phyloP scores from a whole-genome alignment of 2,329 filamentous ascomycete species.

The Fonsecaea pedrosoi region DNA sequence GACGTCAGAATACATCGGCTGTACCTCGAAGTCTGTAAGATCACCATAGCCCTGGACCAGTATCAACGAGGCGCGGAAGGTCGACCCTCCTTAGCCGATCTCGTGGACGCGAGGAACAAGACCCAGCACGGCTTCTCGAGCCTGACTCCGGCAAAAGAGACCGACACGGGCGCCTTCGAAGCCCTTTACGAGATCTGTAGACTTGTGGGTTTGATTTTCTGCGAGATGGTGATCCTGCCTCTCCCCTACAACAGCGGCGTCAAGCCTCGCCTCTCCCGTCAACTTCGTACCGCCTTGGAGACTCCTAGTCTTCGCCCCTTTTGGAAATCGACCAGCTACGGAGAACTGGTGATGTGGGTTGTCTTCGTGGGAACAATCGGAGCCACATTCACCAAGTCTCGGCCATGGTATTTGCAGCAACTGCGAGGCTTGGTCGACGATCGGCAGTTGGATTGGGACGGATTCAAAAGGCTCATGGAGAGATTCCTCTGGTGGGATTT shows the following conservation, averaged over 20 bases:
- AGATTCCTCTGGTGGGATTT: constrained; percentile 16
- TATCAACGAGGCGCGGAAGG: constrained; percentile 3
- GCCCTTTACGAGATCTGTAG: constrained; percentile 1
- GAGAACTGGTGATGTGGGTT: not conserved
- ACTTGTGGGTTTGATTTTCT: constrained; percentile 5
- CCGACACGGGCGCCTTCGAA: not conserved
- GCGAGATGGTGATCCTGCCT: constrained; percentile 7
- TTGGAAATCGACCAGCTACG: not conserved
- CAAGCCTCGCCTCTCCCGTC: constrained; percentile 6
- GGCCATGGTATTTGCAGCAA: constrained; percentile 6
- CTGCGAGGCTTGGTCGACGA: not conserved
- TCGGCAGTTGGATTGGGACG: not conserved
- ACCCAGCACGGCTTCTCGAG: constrained; percentile 7
- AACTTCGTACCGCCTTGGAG: not conserved
- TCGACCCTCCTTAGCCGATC: not conserved
- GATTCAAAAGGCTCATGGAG: constrained; percentile 4
- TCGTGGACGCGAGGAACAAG: constrained; percentile 7
- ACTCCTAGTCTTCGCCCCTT: not conserved
- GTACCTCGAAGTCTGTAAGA: not conserved
- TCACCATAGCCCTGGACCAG: constrained; percentile 9
- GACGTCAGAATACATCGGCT: not conserved
- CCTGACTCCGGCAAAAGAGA: not conserved
- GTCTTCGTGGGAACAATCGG: constrained; percentile 7
- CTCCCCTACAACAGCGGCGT: constrained; percentile 8
- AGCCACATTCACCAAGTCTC: not conserved